Evolutionary conservation across 345 rosid species (phyloP), one percentile per base, ranked within the genome.

Genomic region (Rhodamnia rubescens): DNA sequence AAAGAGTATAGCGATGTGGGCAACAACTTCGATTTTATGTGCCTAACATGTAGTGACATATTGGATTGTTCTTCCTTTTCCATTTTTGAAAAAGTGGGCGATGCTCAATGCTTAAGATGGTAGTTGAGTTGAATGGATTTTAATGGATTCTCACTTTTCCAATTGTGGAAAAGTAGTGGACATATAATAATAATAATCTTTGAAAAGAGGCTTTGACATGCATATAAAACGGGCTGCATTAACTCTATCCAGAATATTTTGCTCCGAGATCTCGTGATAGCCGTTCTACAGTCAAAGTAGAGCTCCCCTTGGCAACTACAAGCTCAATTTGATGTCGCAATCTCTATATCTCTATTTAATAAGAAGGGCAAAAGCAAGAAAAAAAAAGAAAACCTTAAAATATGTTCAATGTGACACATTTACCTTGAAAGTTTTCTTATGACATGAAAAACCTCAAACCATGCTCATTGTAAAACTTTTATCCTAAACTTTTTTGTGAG

Each of bases 201-300:
- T 9, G 1, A 36, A 69, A 69, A 69, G 47, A 69, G 80, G 80
- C 47, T 69, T 36, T 9, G 36, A 9, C 47, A 36, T 36, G 80
- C 80, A 36, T 18, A 69, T 36, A 47, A 69, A 36, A 69, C 26
- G 26, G 80, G 80, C 47, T 32, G 26, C 80, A 69, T 69, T 69
- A 36, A 36, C 26, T 20, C 27, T 57, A 58, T 44, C 69, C 75
- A 51, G 75, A 83, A 58, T 47, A 58, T 58, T 83, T 83, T 83
- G 85, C 85, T 58, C 75, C 75, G 75, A 83, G 85, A 83, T 83
- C 54, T 83, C 85, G 75, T 58, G 53, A 20, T 16, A 36, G 69
- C 61, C 54, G 53, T n/a, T 83, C 50, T 53, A 69, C 27, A 53
- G 84, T 82, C 84, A 82, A 82, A 54, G 59, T 24, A 82, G 24